Conservation (phyloP, 345 rosid species). For the Schrenkiella parvula region DNA sequence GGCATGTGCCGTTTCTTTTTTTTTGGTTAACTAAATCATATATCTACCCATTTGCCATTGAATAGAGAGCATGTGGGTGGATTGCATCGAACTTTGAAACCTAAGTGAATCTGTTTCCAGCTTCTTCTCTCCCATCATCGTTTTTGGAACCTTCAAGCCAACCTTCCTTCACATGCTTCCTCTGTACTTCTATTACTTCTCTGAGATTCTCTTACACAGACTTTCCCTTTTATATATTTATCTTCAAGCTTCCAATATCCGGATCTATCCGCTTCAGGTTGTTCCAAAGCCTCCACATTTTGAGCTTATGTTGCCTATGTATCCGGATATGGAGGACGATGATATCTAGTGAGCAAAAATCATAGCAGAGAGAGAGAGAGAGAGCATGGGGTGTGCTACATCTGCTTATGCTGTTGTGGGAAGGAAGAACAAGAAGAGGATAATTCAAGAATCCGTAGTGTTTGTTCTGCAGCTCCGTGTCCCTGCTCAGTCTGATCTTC, state of each 20-base stretch:
- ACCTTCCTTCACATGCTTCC: slow-evolving; percentile 30
- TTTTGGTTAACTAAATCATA: neutral
- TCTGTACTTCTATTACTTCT: neutral
- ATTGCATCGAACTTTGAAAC: slow-evolving; percentile 21
- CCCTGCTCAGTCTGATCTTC: slow-evolving; percentile 68
- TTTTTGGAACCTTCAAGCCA: slow-evolving; percentile 31
- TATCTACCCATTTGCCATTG: slow-evolving; percentile 21
- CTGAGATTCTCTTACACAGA: neutral
- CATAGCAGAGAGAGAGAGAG: slow-evolving; percentile 25
- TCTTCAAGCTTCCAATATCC: neutral
- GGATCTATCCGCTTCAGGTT: slow-evolving; percentile 25
- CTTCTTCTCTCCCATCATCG: slow-evolving; percentile 17
- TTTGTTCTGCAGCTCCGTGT: slow-evolving; percentile 56
- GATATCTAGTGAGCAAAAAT: slow-evolving; percentile 27
- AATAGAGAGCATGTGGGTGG: slow-evolving; percentile 26
- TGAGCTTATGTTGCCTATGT: neutral
- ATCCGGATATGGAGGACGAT: slow-evolving; percentile 36
- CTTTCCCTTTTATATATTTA: neutral
- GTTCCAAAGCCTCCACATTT: neutral
- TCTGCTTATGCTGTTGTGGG: slow-evolving; percentile 46
- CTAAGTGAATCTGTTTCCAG: slow-evolving; percentile 24
- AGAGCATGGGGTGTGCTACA: slow-evolving; percentile 68
- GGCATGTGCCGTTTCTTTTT: slow-evolving; percentile 14
- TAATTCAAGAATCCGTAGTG: slow-evolving; percentile 54
- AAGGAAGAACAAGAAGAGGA: slow-evolving; percentile 56